These are phyloP conservation scores for Ambrosia trifida DNA, from an alignment of 129 eudicot genomes.

Conservation along the genomic window DNA sequence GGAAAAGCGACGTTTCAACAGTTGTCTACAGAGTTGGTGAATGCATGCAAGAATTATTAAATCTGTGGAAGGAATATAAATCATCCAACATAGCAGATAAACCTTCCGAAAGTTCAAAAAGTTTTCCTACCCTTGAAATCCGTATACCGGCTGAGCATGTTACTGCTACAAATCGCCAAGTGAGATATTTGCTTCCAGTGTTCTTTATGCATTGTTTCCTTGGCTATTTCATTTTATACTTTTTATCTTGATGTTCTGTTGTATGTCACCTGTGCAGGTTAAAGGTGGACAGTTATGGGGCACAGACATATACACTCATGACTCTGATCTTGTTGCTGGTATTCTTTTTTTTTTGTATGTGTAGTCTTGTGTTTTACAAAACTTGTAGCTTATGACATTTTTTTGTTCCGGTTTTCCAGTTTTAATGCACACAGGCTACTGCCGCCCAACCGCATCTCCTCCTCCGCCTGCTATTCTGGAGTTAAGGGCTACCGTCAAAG, in stretches of 20 bases:
- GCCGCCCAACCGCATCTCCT: conserved; percentile 95
- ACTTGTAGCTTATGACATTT: conserved; percentile 1
- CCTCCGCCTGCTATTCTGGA: conserved; percentile 87
- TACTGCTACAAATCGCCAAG: conserved; percentile 97
- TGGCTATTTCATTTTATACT: not conserved
- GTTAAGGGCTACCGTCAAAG: conserved; percentile 79
- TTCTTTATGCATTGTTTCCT: not conserved
- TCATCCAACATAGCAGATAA: conserved; percentile 48
- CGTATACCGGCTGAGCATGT: conserved; percentile 96
- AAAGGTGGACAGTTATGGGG: conserved; percentile 99
- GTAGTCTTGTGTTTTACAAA: not conserved
- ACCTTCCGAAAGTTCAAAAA: conserved; percentile 45
- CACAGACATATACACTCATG: conserved; percentile 94
- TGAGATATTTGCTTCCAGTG: conserved; percentile 37
- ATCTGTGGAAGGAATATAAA: conserved; percentile 87
- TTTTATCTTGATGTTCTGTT: not conserved
- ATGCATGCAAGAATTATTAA: conserved; percentile 80
- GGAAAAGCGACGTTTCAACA: conserved; percentile 61
- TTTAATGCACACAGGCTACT: conserved; percentile 97
- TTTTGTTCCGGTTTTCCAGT: conserved; percentile 41
- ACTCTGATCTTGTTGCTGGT: conserved; percentile 99
- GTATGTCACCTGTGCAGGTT: conserved; percentile 59
- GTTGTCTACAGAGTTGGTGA: conserved; percentile 92
- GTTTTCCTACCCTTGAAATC: conserved; percentile 82
- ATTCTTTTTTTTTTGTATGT: conserved; percentile 19